Evolutionary conservation across 805 yeast species (phyloP).

Genomic region (Starmera dryadoides): DNA sequence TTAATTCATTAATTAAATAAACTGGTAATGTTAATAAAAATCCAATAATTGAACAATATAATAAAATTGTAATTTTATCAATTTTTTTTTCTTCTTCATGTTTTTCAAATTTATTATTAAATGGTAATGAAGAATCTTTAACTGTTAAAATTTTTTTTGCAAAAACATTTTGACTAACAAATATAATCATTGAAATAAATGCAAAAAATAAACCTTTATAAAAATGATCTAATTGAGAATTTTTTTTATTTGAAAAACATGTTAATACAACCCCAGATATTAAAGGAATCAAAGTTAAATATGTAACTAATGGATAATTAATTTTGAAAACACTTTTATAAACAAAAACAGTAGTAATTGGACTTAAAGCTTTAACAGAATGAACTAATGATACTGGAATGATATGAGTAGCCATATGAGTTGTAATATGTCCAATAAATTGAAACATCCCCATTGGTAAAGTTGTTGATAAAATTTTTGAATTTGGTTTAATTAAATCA

Average conservation of each 20-base stretch:
- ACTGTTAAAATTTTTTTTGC: slow-evolving; percentile 66
- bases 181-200: slow-evolving; percentile 42
- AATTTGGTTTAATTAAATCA: slow-evolving; percentile 48
- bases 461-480: slow-evolving; percentile 51
- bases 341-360: slow-evolving; percentile 78
- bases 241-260: slow-evolving; percentile 40
- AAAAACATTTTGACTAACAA: slow-evolving; percentile 73
- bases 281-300: slow-evolving; percentile 72
- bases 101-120: slow-evolving; percentile 11
- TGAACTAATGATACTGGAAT: slow-evolving; percentile 95
- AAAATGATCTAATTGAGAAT: slow-evolving; percentile 9
- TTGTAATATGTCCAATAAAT: slow-evolving; percentile 83
- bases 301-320: slow-evolving; percentile 57
- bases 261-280: slow-evolving; percentile 81
- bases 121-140: slow-evolving; percentile 25
- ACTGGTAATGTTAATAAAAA: slow-evolving; percentile 59
- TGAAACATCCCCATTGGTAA: slow-evolving; percentile 95
- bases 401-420: slow-evolving; percentile 85
- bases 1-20: slow-evolving; percentile 50
- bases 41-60: slow-evolving; percentile 67
- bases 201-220: slow-evolving; percentile 30
- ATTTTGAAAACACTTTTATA: slow-evolving; percentile 57
- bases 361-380: slow-evolving; percentile 88
- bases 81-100: slow-evolving; percentile 32
- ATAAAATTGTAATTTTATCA: slow-evolving; percentile 65